Evolutionary conservation across 1,284 basidiomycete species (phyloP), one percentile per base, ranked within the genome.

Genomic region (Apiotrichum siamense): DNA sequence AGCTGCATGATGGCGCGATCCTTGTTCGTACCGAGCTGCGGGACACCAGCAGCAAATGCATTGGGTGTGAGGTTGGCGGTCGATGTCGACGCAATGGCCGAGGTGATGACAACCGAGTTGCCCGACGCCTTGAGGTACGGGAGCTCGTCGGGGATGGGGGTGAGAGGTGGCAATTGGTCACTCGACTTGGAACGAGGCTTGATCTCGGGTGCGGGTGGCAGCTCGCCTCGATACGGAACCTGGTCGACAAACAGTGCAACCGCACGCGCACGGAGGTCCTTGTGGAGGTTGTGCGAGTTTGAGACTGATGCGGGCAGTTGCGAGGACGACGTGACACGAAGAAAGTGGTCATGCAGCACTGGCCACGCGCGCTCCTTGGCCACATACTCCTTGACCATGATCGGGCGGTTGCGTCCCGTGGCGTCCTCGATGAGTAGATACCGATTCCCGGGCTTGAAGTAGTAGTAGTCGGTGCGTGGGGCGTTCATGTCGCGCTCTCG

Each of bases 351-450:
- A 60, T 75, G 76, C 5, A 81, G 62, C 6, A 76, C 64, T 0
- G 81, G 80, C 78, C 79, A 82, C 40, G 73, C 72, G n/a, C 75
- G 69, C 12, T 75, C 71, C 50, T 66, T 63, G 37, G 70, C 71
- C 47, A 68, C 60, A 62, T 78, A 81, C 62, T 81, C 79, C 52
- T 78, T 77, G 52, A 74, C 70, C 64, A 79, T 76, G 63, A 82
- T 72, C 5, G 80, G 77, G 24, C 78, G 75, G 61, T 79, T 74
- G 48, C 92, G 86, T 54, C 86, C 82, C 7, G 81, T 83, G 53
- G 90, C 81, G 65, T 98, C 96, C 69, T 97, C 93, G 24, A 98
- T 82, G 36, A 98, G 80, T 26, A 97, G 79, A 70, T 89, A 97
- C 67, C 80, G 84, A 50, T 80, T 83, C 42, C 81, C 80, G 48